Conservation (phyloP, 2,329 filamentous ascomycete species). For the Colletotrichum aenigma region DNA sequence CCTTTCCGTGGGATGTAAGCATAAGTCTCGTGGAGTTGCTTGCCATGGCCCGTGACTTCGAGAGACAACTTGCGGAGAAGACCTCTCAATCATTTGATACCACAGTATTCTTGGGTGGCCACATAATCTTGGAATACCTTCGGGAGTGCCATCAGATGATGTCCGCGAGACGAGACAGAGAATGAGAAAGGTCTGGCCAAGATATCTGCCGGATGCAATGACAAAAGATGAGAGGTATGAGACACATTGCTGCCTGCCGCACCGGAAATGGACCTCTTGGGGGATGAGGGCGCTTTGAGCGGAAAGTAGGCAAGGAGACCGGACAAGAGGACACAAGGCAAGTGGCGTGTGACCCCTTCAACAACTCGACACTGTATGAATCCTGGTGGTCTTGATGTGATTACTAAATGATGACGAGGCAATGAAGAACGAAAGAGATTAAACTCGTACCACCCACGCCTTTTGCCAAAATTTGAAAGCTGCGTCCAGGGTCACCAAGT, state of each 20-base stretch:
- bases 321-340: not conserved
- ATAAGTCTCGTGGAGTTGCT: not conserved
- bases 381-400: rapidly evolving
- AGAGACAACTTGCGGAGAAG: not conserved
- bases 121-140: not conserved
- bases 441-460: rapidly evolving
- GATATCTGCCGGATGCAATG: not conserved
- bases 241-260: not conserved
- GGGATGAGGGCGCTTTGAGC: not conserved
- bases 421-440: not conserved
- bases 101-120: not conserved
- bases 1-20: rapidly evolving
- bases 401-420: not conserved
- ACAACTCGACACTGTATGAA: not conserved
- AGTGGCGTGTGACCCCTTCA: not conserved
- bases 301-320: not conserved
- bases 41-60: not conserved
- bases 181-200: not conserved
- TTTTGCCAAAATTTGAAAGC: not conserved
- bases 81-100: not conserved
- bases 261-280: not conserved
- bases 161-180: rapidly evolving
- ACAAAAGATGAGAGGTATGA: not conserved
- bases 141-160: not conserved
- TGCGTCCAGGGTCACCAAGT: not conserved